A percentile compares a stretch with the other conserved stretches of the same genome.
phyloP scores from a whole-genome alignment of 179 eudicot species.

The Amaranthus tricolor region DNA sequence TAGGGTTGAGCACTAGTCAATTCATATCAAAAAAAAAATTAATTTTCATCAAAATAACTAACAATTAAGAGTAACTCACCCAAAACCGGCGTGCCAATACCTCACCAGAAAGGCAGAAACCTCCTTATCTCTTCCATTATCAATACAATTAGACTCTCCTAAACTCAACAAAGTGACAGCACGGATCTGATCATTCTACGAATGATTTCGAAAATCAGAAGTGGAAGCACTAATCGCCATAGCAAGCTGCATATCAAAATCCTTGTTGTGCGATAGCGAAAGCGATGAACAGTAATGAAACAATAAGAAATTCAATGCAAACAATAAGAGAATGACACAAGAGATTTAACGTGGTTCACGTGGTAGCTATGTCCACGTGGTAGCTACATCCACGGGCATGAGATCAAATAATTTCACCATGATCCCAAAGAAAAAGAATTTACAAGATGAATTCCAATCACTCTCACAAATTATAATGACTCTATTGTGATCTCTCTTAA shows the following conservation, averaged over 20 bases:
- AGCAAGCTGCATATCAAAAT: conserved; percentile 90
- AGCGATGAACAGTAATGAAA: too few relatives aligned
- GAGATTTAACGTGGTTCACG: too few relatives aligned
- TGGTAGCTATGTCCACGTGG: too few relatives aligned
- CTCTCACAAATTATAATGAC: too few relatives aligned
- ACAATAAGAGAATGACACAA: too few relatives aligned
- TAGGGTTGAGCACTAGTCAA: background rate
- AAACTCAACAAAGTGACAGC: conserved; percentile 53
- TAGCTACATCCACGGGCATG: too few relatives aligned
- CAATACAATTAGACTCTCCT: conserved; percentile 32
- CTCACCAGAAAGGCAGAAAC: conserved; percentile 42
- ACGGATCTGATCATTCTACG: conserved; percentile 63
- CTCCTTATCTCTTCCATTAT: conserved; percentile 26
- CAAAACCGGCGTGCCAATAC: conserved; percentile 74
- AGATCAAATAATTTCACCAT: too few relatives aligned
- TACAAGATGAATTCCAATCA: too few relatives aligned
- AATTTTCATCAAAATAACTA: background rate
- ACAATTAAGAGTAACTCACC: conserved; percentile 43
- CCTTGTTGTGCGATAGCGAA: too few relatives aligned
- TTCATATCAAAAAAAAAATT: background rate
- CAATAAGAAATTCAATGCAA: too few relatives aligned
- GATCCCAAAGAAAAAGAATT: too few relatives aligned
- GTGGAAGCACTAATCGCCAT: conserved; percentile 90
- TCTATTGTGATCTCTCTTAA: too few relatives aligned
- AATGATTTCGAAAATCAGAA: conserved; percentile 40